These are phyloP conservation scores for Crithidia bombi DNA, from an alignment of 208 protist genomes.

Conservation along the genomic window DNA sequence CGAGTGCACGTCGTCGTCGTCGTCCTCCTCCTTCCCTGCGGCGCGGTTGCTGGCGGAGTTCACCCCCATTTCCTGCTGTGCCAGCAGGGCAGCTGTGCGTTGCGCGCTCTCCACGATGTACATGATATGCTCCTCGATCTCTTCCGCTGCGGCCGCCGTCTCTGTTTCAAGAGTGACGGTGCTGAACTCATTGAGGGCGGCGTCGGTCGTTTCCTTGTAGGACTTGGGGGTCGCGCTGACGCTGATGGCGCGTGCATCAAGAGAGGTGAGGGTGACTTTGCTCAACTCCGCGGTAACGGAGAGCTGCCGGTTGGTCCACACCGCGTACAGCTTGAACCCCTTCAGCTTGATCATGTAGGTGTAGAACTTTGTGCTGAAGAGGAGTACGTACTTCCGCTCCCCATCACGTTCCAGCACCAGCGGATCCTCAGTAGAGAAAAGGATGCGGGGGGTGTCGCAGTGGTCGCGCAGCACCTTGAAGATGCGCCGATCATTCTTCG, in stretches of 20 bases:
- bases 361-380: slow-evolving; percentile 74
- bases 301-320: slow-evolving; percentile 76
- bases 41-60: slow-evolving; percentile 16
- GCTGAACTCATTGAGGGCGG: slow-evolving; percentile 47
- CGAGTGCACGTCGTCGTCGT: slow-evolving; percentile 41
- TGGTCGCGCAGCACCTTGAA: slow-evolving; percentile 74
- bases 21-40: slow-evolving; percentile 26
- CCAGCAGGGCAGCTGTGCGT: slow-evolving; percentile 53
- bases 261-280: slow-evolving; percentile 31
- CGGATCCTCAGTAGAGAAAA: slow-evolving; percentile 56
- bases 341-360: slow-evolving; percentile 87
- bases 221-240: slow-evolving; percentile 25
- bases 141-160: slow-evolving; percentile 41
- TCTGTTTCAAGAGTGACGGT: slow-evolving; percentile 50
- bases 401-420: slow-evolving; percentile 59
- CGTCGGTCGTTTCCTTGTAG: slow-evolving; percentile 35
- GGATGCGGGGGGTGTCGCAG: slow-evolving; percentile 73
- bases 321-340: slow-evolving; percentile 71
- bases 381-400: slow-evolving; percentile 55
- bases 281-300: slow-evolving; percentile 37
- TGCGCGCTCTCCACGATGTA: slow-evolving; percentile 52
- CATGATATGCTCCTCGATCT: slow-evolving; percentile 49
- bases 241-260: slow-evolving; percentile 20
- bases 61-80: slow-evolving; percentile 51
- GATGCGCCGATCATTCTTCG: slow-evolving; percentile 43